These are phyloP conservation scores for Boletus tomentosulus DNA, from an alignment of 768 basidiomycete genomes.

Conservation along the genomic window DNA sequence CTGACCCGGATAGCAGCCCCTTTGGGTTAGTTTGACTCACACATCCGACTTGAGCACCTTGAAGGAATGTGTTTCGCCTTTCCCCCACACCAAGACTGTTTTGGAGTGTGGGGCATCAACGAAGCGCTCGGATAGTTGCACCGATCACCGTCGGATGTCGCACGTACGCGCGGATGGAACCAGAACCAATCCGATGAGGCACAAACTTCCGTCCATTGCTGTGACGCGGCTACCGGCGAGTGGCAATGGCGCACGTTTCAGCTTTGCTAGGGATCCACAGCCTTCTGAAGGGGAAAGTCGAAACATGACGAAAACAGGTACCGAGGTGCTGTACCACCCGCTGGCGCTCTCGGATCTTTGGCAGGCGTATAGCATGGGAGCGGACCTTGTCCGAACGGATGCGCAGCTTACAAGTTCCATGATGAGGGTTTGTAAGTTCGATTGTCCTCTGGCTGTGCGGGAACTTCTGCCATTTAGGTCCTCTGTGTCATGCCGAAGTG, in stretches of 20 bases:
- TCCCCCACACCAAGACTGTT: not conserved
- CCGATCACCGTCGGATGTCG: not conserved
- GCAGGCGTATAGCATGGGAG: not conserved
- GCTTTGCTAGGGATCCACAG: not conserved
- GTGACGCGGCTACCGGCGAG: not conserved
- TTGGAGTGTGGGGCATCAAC: not conserved
- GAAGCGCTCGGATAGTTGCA: not conserved
- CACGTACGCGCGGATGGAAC: not conserved
- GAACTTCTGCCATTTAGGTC: no score
- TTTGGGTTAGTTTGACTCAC: not conserved
- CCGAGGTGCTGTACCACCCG: not conserved
- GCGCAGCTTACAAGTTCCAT: not conserved
- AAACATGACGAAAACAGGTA: not conserved
- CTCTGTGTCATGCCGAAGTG: no score
- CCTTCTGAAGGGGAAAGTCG: not conserved
- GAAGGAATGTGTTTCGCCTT: not conserved
- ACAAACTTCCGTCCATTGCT: not conserved
- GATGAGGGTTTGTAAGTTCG: no score
- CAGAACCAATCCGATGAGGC: not conserved
- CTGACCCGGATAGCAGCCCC: not conserved
- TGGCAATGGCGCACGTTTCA: not conserved
- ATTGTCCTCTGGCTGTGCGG: no score
- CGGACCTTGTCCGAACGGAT: not conserved
- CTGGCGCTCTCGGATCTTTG: not conserved
- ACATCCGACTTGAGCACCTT: not conserved